phyloP scores from a whole-genome alignment of 106 monocot species.

The Acorus gramineus region DNA sequence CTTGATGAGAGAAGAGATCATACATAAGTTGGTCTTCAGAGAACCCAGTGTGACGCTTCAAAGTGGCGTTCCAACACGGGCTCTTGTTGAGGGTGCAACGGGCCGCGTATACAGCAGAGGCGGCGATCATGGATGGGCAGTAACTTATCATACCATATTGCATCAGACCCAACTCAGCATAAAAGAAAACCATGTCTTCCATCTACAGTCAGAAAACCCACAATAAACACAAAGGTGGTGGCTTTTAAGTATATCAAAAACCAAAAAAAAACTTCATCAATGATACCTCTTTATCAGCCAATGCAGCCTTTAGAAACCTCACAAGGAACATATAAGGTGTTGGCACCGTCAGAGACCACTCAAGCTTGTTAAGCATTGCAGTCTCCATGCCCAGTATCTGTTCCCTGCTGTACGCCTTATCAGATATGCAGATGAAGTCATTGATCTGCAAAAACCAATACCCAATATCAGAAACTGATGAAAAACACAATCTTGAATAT shows the following conservation, averaged over 20 bases:
- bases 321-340: conserved; percentile 57
- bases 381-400: conserved; percentile 53
- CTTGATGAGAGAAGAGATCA: not conserved
- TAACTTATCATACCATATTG: conserved; percentile 15
- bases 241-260: too few relatives aligned
- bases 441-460: conserved; percentile 24
- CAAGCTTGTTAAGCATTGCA: conserved; percentile 41
- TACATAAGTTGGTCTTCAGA: conserved; percentile 8
- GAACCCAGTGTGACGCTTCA: conserved; percentile 19
- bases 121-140: conserved; percentile 21
- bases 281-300: conserved; percentile 33
- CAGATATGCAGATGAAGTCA: conserved; percentile 65
- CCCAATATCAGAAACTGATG: not conserved
- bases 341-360: conserved; percentile 66
- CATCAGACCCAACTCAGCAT: conserved; percentile 27
- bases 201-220: conserved; percentile 1
- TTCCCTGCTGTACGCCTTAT: conserved; percentile 35
- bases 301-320: conserved; percentile 47
- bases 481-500: not conserved
- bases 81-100: conserved; percentile 12
- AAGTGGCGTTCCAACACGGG: conserved; percentile 16
- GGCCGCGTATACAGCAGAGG: conserved; percentile 23
- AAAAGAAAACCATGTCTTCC: conserved; percentile 35
- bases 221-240: not conserved
- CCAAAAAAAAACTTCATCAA: not conserved